Base-by-base conservation (phyloP, 2,329 filamentous ascomycete genomes). In the Aspergillus sclerotialis region DNA sequence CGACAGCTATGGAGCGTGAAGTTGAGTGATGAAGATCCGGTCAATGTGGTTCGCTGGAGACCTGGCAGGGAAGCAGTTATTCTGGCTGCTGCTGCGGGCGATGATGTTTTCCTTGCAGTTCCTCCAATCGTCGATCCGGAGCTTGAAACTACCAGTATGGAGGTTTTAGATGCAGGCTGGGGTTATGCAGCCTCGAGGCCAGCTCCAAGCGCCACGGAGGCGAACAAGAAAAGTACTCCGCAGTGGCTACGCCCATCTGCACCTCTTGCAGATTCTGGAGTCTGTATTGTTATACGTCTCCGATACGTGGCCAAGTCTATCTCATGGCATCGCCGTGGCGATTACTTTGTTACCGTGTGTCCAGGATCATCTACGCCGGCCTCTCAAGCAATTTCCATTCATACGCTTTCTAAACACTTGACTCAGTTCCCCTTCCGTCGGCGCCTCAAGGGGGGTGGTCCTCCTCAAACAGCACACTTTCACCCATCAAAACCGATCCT, bases 351-450 rank as follows among this genome's bases (percentile, higher is more conserved):
- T 47, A 93, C 89, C 1, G 87, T 95, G 14, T 93, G 87, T 32
- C 88, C 92, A 10, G 63, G 62, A 7, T 59, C 65, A 18, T 67
- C 64, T n/a, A 68, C 65, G 1, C 65, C 65, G 2, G 64, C 64
- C 14, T 67, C 64, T 4, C 55, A 65, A 32, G 86, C 92, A 4
- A 86, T 98, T 34, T 82, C 87, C 35, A 94, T 98, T 42, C 92
- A 98, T 67, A 95, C 90, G 0, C 70, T 98, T 41, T 92, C 85
- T 37, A 94, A 94, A 62, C 92, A 98, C 64, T 75, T 90, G 29
- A 95, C 88, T 3, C 92, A 98, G 62, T 81, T 92, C 45, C 93
- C 92, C 16, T 96, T 98, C 78, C 83, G 86, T 40, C 75, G 76
- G 38, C 62, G 68, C 48, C 63, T 82, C 44, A 78, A 78, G 53